Conservation (phyloP, 1,139 yeast genomes). For the Pichia sorboxylosa region DNA sequence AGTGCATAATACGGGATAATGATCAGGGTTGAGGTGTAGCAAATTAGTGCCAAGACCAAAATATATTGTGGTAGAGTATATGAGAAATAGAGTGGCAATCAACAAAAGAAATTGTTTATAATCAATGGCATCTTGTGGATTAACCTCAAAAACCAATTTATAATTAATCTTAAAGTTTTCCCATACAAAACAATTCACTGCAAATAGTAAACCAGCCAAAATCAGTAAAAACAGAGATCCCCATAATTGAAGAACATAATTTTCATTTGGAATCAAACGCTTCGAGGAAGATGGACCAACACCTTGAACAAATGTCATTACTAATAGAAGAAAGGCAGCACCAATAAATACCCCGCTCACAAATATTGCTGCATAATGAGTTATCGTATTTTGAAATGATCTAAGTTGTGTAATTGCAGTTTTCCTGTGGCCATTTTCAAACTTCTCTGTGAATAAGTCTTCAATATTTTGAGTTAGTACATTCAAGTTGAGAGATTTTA, state of each 20-base stretch:
- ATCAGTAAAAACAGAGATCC: constrained; percentile 65
- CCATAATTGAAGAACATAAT: constrained; percentile 71
- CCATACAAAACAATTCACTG: constrained; percentile 65
- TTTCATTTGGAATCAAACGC: constrained; percentile 39
- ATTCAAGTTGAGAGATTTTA: constrained; percentile 57
- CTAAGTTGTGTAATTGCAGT: constrained; percentile 64
- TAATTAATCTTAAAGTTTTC: constrained; percentile 67
- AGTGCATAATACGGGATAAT: too few relatives aligned
- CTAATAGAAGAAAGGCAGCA: constrained; percentile 50
- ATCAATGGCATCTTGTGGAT: constrained; percentile 56
- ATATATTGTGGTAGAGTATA: too few relatives aligned
- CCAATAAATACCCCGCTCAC: constrained; percentile 61
- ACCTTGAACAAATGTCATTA: constrained; percentile 42
- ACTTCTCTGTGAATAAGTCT: constrained; percentile 51
- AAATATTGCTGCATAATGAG: constrained; percentile 37
- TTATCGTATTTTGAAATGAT: constrained; percentile 31
- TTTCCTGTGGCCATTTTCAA: constrained; percentile 64
- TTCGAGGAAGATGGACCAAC: constrained; percentile 25
- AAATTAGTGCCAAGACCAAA: too few relatives aligned
- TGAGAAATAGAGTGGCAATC: constrained; percentile 29
- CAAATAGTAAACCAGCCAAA: constrained; percentile 50
- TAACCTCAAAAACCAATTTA: constrained; percentile 83
- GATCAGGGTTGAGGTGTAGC: too few relatives aligned
- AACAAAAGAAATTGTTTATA: constrained; percentile 46
- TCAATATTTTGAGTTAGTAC: constrained; percentile 51